Conservation (phyloP, 176 grass and related monocot genomes). For the Eragrostis curvula region DNA sequence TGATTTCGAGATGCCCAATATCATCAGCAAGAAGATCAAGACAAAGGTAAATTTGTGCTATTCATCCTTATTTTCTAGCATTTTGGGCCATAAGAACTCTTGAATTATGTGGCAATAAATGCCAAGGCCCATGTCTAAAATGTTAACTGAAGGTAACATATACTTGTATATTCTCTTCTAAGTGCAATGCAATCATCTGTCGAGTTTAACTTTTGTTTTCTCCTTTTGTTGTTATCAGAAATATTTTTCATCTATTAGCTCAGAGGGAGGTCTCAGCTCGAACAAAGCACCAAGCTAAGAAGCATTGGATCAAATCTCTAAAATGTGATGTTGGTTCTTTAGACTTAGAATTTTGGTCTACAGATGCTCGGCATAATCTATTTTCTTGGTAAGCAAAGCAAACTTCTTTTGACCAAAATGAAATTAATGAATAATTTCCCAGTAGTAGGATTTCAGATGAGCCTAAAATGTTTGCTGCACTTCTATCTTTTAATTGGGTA, state of each 20-base stretch:
- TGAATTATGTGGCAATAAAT: background rate
- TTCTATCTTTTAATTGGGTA: slow-evolving; percentile 3
- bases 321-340: slow-evolving; percentile 33
- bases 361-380: slow-evolving; percentile 65
- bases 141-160: background rate
- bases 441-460: background rate
- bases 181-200: background rate
- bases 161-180: background rate
- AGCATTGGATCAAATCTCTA: slow-evolving; percentile 51
- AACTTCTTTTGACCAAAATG: slow-evolving; percentile 15
- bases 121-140: background rate
- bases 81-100: slow-evolving; percentile 1
- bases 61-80: slow-evolving; percentile 9
- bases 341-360: slow-evolving; percentile 47
- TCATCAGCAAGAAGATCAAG: slow-evolving; percentile 7
- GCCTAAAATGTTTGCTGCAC: background rate
- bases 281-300: slow-evolving; percentile 75
- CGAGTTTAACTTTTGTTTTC: slow-evolving; percentile 36
- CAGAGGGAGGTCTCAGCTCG: slow-evolving; percentile 74
- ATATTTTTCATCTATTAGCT: slow-evolving; percentile 76
- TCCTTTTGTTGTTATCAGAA: slow-evolving; percentile 48
- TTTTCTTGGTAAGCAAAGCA: slow-evolving; percentile 69
- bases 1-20: slow-evolving; percentile 5
- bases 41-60: slow-evolving; percentile 28
- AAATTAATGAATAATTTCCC: background rate